These are phyloP conservation scores for Holtermannia corniformis DNA, from an alignment of 768 basidiomycete genomes.

Conservation along the genomic window DNA sequence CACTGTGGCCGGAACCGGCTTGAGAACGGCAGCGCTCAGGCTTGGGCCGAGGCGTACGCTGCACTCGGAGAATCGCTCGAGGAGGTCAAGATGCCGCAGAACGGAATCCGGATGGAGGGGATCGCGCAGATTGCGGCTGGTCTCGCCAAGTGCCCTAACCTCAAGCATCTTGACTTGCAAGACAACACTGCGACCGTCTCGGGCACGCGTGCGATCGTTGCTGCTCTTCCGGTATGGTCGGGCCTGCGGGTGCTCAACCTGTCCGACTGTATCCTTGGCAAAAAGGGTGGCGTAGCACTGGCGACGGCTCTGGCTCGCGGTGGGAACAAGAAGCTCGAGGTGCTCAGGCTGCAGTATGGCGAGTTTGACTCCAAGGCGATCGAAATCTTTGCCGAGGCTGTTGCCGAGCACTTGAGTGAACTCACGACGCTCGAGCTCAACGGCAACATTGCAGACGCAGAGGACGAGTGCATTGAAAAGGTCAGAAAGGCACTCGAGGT, in stretches of 20 bases:
- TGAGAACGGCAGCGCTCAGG: constrained; percentile 72
- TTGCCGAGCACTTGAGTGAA: constrained; percentile 52
- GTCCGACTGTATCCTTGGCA: constrained; percentile 80
- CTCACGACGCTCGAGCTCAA: constrained; percentile 72
- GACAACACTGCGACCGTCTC: constrained; percentile 51
- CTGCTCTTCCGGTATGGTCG: constrained; percentile 60
- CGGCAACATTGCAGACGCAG: constrained; percentile 53
- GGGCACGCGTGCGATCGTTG: constrained; percentile 51
- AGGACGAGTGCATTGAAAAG: constrained; percentile 46
- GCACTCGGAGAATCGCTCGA: constrained; percentile 62
- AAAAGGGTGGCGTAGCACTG: constrained; percentile 64
- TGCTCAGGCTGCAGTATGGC: constrained; percentile 80
- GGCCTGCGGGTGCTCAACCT: constrained; percentile 69
- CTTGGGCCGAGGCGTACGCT: constrained; percentile 81
- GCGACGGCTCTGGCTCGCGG: constrained; percentile 57
- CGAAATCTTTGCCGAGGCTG: constrained; percentile 56
- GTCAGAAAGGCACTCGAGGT: constrained; percentile 43
- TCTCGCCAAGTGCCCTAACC: constrained; percentile 54
- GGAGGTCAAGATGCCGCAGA: constrained; percentile 92
- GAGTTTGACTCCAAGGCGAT: constrained; percentile 69
- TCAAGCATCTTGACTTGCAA: constrained; percentile 79
- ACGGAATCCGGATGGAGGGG: constrained; percentile 90
- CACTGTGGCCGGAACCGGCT: constrained; percentile 95
- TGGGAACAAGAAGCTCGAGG: constrained; percentile 62
- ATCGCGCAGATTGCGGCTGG: constrained; percentile 69